phyloP scores from a whole-genome alignment of 306 rosid genomes.

The Prunus salicina region DNA sequence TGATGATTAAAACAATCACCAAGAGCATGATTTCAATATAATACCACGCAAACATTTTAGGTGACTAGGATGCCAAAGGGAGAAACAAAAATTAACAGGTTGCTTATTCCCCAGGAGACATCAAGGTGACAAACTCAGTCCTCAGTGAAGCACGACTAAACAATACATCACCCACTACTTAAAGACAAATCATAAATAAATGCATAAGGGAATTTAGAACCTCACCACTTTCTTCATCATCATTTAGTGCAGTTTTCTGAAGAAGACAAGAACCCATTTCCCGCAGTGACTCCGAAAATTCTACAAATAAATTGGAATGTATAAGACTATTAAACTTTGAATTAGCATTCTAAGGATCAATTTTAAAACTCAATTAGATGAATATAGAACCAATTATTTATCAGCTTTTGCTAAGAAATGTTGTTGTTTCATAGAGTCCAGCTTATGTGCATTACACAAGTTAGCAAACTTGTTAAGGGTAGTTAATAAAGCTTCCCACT shows the following conservation, averaged over 20 bases:
- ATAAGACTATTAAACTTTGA: not conserved
- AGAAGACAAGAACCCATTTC: slow-evolving; percentile 94
- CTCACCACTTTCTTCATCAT: slow-evolving; percentile 85
- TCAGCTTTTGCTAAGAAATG: not conserved
- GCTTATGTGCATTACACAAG: not conserved
- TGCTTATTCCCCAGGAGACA: not conserved
- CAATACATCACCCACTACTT: not conserved
- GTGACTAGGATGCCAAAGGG: not conserved
- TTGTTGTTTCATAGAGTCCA: not conserved
- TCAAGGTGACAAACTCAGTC: not conserved
- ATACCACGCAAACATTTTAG: not conserved
- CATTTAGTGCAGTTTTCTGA: slow-evolving; percentile 87
- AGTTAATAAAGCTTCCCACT: slow-evolving; percentile 2
- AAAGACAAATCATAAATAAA: slow-evolving; percentile 1
- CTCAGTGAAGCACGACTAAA: not conserved
- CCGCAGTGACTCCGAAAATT: slow-evolving; percentile 80
- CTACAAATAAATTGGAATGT: slow-evolving; percentile 33
- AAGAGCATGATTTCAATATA: not conserved
- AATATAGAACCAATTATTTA: not conserved
- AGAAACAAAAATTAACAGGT: not conserved
- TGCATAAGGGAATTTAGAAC: slow-evolving; percentile 6
- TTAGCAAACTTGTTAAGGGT: not conserved
- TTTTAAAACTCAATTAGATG: not conserved
- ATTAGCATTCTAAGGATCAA: not conserved
- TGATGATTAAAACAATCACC: not conserved